Base-by-base conservation (phyloP, 73 alveolate genomes). In the Paramecium sonneborni region DNA sequence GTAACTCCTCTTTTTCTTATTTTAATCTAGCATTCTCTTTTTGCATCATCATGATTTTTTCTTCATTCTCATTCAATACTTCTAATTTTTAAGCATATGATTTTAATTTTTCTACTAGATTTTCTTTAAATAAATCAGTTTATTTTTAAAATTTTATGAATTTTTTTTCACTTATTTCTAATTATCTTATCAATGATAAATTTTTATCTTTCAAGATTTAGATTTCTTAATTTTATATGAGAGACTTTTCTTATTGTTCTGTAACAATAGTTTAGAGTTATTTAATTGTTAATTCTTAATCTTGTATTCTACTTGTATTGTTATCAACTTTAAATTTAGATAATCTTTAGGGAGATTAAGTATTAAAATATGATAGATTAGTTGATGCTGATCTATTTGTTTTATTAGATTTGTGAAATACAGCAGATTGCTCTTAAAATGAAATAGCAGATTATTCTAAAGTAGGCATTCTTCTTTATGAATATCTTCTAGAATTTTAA, bases 311-410 rank as follows among this genome's bases (percentile, higher is more conserved):
- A 37, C 86, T 72, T 14, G 18, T 38, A 72, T 34, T 72, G 20
- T 12, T 37, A 15, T 72, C 86, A 4, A 37, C 67, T 72, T 35
- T 35, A 5, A 72, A 72, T 35, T 30, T 72, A 7, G 57, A 35
- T 28, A 72, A 20, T 72, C 62, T 10, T 79, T 20, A 79, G 20
- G 76, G 90, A 23, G 90, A 79, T 18, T 43, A 11, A 3, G 90
- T 79, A 18, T 79, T 39, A 34, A 79, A 79, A 46, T 32, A 79
- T 1, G 90, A 79, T 30, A 39, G 20, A 79, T 79, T 79, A 1
- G 90, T 79, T 39, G 76, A 43, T 43, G 90, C 90, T 23, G 90
- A 79, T 46, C 90, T 79, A 46, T 79, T 79, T 41, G 90, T 79
- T 79, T 79, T 79, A 24, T 3, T 43, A 18, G 90, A 79, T 79